phyloP scores from a whole-genome alignment of 805 yeast genomes.

The Zygosaccharomyces gambellarensis region DNA sequence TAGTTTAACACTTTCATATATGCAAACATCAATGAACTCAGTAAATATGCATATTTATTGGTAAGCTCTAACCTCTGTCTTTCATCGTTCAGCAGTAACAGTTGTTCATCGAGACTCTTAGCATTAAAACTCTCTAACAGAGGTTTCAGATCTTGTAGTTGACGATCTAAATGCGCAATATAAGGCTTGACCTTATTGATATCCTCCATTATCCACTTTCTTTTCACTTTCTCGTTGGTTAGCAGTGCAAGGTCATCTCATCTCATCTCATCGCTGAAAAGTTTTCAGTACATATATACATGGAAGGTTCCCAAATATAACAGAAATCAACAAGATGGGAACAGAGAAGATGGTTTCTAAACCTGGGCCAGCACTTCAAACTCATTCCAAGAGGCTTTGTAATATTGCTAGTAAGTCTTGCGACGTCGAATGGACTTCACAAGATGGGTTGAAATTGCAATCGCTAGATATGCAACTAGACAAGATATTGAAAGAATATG shows the following conservation, averaged over 20 bases:
- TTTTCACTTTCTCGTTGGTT: background rate
- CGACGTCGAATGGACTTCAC: background rate
- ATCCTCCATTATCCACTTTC: slow-evolving; percentile 21
- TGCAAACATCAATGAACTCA: slow-evolving; percentile 30
- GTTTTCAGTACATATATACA: background rate
- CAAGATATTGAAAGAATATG: background rate
- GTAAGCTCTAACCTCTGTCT: slow-evolving; percentile 22
- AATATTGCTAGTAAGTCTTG: background rate
- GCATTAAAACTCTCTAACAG: slow-evolving; percentile 19
- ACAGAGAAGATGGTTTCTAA: background rate
- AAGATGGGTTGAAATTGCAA: background rate
- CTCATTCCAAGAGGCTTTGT: background rate
- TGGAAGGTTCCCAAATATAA: background rate
- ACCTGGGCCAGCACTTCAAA: background rate
- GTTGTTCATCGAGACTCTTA: slow-evolving; percentile 29
- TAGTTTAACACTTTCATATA: slow-evolving; percentile 27
- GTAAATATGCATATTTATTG: slow-evolving; percentile 27
- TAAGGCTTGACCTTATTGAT: slow-evolving; percentile 28
- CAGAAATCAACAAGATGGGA: background rate
- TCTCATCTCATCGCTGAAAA: slow-evolving; percentile 4
- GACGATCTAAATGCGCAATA: slow-evolving; percentile 22
- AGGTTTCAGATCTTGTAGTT: slow-evolving; percentile 19
- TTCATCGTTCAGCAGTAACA: slow-evolving; percentile 21
- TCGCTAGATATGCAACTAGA: background rate
- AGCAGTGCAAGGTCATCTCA: background rate